phyloP scores from a whole-genome alignment of 2,329 filamentous ascomycete species.

The Hirsutella thompsonii region DNA sequence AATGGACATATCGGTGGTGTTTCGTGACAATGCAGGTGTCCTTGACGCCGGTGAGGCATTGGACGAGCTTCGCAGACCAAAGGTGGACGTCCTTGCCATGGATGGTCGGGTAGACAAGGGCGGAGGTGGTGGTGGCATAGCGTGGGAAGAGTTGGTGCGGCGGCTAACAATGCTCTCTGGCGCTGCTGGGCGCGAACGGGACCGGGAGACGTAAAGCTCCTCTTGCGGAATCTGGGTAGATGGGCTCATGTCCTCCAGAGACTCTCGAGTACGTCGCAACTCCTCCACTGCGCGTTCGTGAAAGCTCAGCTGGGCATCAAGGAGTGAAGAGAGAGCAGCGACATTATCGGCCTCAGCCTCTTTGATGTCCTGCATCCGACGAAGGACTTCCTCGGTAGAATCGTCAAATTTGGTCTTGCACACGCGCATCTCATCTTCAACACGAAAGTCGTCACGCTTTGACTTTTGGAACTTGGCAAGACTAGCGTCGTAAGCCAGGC shows the following conservation, averaged over 20 bases:
- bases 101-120: slow-evolving; percentile 22
- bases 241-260: slow-evolving; percentile 23
- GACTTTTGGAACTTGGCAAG: slow-evolving; percentile 84
- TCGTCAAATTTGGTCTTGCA: slow-evolving; percentile 97
- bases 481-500: slow-evolving; percentile 83
- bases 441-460: slow-evolving; percentile 83
- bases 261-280: slow-evolving; percentile 42
- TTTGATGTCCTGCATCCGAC: slow-evolving; percentile 93
- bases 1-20: slow-evolving; percentile 21
- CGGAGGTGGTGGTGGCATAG: slow-evolving; percentile 17
- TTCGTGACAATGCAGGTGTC: slow-evolving; percentile 29
- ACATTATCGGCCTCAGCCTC: slow-evolving; percentile 79
- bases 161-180: slow-evolving; percentile 31
- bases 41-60: slow-evolving; percentile 10
- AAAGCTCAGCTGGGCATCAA: slow-evolving; percentile 83
- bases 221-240: slow-evolving; percentile 4
- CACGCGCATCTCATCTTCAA: slow-evolving; percentile 82
- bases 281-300: slow-evolving; percentile 85
- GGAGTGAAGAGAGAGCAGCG: slow-evolving; percentile 63
- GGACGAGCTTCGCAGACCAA: slow-evolving; percentile 16
- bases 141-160: slow-evolving; percentile 20
- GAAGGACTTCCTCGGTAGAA: slow-evolving; percentile 78
- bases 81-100: slow-evolving; percentile 25
- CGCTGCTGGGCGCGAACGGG: slow-evolving; percentile 32
- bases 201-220: slow-evolving; percentile 17